phyloP scores from a whole-genome alignment of 257 asterid species.

The Petunia axillaris region DNA sequence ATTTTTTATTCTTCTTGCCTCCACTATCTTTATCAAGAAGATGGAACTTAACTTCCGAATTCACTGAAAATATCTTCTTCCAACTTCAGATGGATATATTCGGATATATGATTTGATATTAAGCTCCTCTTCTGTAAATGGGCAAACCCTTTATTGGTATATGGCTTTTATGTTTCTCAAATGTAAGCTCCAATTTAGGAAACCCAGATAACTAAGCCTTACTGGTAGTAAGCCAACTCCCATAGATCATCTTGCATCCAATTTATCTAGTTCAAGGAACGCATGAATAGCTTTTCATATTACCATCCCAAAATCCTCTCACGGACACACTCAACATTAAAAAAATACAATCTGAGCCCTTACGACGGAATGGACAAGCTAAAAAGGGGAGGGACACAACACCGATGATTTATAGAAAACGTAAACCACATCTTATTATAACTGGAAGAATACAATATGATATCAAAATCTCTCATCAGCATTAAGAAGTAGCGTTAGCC shows the following conservation, averaged over 20 bases:
- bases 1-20: background rate
- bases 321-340: too few species aligned
- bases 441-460: too few species aligned
- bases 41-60: background rate
- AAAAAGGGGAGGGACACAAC: too few species aligned
- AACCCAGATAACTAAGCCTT: background rate
- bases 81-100: background rate
- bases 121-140: background rate
- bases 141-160: background rate
- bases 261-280: background rate
- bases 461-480: too few species aligned
- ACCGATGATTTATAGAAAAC: too few species aligned
- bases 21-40: background rate
- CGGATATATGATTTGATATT: background rate
- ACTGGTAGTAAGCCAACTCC: background rate
- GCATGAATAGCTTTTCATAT: background rate
- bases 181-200: background rate
- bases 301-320: background rate
- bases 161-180: background rate
- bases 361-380: background rate
- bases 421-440: too few species aligned
- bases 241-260: background rate
- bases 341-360: background rate
- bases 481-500: too few species aligned
- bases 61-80: background rate